Percentiles rank a stretch among this genome's conserved stretches.
phyloP scores from a whole-genome alignment of 192 early-diverging fungal genomes.

The Coemansia guatemalensis region DNA sequence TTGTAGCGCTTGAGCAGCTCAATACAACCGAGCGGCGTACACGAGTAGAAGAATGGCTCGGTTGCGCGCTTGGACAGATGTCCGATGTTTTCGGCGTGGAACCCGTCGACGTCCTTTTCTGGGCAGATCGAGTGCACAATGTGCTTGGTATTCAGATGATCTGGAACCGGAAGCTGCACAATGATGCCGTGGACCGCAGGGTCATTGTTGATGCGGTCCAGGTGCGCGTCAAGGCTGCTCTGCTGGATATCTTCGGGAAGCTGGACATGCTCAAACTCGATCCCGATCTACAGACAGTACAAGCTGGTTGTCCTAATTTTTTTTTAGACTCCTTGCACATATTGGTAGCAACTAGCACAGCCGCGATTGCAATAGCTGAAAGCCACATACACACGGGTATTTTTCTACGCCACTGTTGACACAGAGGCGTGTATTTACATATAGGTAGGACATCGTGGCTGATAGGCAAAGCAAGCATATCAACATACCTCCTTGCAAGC shows the following conservation, averaged over 20 bases:
- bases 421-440: neutral
- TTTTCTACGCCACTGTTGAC: neutral
- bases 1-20: slow-evolving; percentile 73
- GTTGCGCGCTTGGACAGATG: slow-evolving; percentile 78
- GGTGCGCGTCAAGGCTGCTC: slow-evolving; percentile 62
- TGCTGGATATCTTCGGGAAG: slow-evolving; percentile 68
- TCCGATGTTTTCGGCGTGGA: slow-evolving; percentile 94
- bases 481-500: slow-evolving; percentile 70
- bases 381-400: neutral
- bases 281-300: slow-evolving; percentile 61
- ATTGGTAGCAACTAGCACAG: no score
- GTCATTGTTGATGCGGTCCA: slow-evolving; percentile 79
- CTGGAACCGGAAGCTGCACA: slow-evolving; percentile 93
- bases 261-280: slow-evolving; percentile 71
- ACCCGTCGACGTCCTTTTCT: slow-evolving; percentile 98
- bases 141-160: slow-evolving; percentile 75
- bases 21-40: slow-evolving; percentile 95
- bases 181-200: slow-evolving; percentile 87
- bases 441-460: neutral
- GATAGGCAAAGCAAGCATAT: slow-evolving; percentile 39
- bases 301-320: no score
- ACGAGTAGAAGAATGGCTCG: slow-evolving; percentile 86
- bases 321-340: no score
- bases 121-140: slow-evolving; percentile 85
- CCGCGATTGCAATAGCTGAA: no score